Percentiles rank a stretch among this genome's conserved stretches.
phyloP scores from a whole-genome alignment of 2,329 filamentous ascomycete genomes.

The Talaromyces funiculosus region DNA sequence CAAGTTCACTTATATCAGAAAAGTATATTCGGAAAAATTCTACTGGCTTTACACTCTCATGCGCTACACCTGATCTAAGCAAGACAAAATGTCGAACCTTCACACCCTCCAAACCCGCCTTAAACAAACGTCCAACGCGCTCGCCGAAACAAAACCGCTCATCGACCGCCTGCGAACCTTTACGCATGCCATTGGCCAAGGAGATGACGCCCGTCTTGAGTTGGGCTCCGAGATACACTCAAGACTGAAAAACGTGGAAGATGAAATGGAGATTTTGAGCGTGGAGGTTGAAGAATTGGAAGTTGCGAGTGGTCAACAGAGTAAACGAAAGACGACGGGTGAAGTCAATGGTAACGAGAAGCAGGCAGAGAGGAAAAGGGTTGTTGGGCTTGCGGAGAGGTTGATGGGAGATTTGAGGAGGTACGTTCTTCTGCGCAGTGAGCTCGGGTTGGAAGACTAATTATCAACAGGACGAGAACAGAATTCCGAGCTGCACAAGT shows the following conservation, averaged over 20 bases:
- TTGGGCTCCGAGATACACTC: conserved; percentile 75
- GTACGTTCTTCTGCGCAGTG: too few relatives aligned
- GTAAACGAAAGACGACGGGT: conserved; percentile 27
- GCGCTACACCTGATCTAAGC: background rate
- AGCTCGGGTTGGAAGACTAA: background rate
- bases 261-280: conserved; percentile 72
- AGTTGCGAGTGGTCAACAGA: conserved; percentile 29
- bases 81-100: conserved; percentile 33
- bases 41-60: background rate
- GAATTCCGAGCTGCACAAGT: conserved; percentile 79
- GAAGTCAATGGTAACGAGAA: conserved; percentile 44
- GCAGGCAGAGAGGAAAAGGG: conserved; percentile 58
- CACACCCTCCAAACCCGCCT: conserved; percentile 44
- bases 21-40: background rate
- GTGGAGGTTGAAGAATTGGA: conserved; percentile 72
- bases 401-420: conserved; percentile 64
- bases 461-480: conserved; percentile 47
- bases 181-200: conserved; percentile 57
- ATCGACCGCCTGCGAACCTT: conserved; percentile 55
- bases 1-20: too few relatives aligned
- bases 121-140: conserved; percentile 48
- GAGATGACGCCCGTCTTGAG: conserved; percentile 63
- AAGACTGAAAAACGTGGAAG: conserved; percentile 69
- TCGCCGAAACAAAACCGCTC: conserved; percentile 50
- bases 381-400: conserved; percentile 62